Conservation (phyloP, 1,284 basidiomycete genomes). For the Cryptococcus sp. region DNA sequence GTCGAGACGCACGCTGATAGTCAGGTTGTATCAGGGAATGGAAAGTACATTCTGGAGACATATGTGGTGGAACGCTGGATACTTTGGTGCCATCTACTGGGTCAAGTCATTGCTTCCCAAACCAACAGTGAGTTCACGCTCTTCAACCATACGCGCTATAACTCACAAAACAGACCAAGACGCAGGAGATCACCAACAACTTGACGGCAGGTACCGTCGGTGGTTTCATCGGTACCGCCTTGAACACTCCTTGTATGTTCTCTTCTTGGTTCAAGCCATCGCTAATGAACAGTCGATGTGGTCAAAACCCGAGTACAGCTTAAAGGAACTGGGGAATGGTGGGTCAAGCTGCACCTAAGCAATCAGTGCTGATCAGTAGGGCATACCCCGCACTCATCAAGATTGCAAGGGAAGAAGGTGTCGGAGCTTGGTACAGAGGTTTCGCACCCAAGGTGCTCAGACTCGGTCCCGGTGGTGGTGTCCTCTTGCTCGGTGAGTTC, state of each 20-base stretch:
- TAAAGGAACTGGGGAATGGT: constrained; percentile 85
- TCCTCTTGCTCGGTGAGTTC: constrained; percentile 63
- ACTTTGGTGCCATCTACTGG: constrained; percentile 86
- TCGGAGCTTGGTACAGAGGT: constrained; percentile 84
- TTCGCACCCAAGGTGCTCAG: constrained; percentile 57
- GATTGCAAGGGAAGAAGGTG: constrained; percentile 85
- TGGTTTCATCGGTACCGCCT: constrained; percentile 73
- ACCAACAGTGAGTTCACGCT: constrained; percentile 60
- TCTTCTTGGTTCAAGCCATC: neutral
- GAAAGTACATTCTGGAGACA: constrained; percentile 95
- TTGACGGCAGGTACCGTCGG: constrained; percentile 86
- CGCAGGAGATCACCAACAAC: constrained; percentile 79
- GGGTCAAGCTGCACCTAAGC: constrained; percentile 19
- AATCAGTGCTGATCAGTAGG: constrained; percentile 10
- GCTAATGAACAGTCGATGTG: constrained; percentile 57
- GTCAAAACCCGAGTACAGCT: constrained; percentile 89
- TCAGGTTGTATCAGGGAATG: constrained; percentile 64
- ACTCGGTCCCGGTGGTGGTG: constrained; percentile 91
- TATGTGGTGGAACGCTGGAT: constrained; percentile 82
- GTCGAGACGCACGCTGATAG: neutral
- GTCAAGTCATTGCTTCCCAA: constrained; percentile 75
- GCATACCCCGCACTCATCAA: constrained; percentile 57
- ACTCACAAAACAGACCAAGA: constrained; percentile 58
- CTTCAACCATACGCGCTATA: too few species aligned
- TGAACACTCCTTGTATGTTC: constrained; percentile 52